These are phyloP conservation scores for Closterium sp. DNA, from an alignment of 139 green algal species.

Conservation along the genomic window DNA sequence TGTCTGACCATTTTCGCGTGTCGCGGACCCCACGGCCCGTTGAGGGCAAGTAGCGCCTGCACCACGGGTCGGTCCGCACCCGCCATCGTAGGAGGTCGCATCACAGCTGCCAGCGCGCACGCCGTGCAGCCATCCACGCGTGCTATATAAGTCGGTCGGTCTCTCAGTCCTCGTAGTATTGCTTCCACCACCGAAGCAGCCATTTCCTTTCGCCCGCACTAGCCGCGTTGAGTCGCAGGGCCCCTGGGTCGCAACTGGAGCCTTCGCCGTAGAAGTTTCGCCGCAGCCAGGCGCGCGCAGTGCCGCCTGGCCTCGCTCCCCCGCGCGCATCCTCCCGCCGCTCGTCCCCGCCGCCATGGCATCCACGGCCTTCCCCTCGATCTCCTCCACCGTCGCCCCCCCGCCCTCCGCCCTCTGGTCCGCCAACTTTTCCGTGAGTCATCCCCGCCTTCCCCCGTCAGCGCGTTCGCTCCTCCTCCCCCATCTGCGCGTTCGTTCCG, in stretches of 20 bases:
- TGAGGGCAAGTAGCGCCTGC: too few relatives aligned
- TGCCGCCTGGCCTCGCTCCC: background rate
- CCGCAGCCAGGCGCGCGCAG: background rate
- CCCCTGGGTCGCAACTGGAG: background rate
- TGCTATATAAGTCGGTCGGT: too few relatives aligned
- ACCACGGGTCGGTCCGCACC: too few relatives aligned
- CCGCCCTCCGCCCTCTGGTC: background rate
- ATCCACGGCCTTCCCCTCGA: background rate
- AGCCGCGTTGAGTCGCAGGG: too few relatives aligned
- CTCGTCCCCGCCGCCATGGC: background rate
- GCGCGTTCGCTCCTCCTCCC: background rate
- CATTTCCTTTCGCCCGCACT: background rate
- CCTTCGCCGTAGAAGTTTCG: background rate
- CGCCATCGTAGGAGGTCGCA: background rate
- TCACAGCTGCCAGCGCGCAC: background rate
- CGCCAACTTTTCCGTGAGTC: slow-evolving; percentile 7
- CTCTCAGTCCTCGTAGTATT: too few relatives aligned
- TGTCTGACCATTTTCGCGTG: background rate
- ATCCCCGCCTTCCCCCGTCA: background rate
- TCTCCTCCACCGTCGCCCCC: slow-evolving; percentile 2
- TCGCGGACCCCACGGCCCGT: background rate
- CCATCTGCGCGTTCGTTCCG: background rate
- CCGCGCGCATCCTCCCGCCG: background rate
- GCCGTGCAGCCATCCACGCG: background rate
- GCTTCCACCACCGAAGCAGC: background rate